Evolutionary conservation across 2,329 filamentous ascomycete species (phyloP).

Genomic region (Trichoderma asperellum): DNA sequence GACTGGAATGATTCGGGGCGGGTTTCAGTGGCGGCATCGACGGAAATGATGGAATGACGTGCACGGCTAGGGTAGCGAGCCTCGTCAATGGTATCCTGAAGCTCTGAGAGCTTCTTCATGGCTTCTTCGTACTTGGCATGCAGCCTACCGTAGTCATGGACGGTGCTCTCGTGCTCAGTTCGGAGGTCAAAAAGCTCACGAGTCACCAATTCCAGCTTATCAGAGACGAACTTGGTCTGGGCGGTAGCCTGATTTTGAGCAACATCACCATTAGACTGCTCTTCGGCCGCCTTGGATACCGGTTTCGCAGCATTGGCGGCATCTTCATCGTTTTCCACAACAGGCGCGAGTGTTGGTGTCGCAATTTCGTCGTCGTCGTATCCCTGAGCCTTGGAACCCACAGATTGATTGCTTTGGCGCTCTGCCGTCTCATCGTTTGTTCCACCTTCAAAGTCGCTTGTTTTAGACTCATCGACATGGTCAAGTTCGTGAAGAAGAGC

Average conservation of each 20-base stretch:
- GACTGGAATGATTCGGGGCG: constrained; percentile 85
- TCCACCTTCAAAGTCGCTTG: constrained; percentile 38
- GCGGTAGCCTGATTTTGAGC: constrained; percentile 63
- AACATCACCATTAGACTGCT: not conserved
- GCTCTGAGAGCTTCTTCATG: constrained; percentile 76
- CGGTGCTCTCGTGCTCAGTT: constrained; percentile 83
- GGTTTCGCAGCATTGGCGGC: not conserved
- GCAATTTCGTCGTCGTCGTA: constrained; percentile 45
- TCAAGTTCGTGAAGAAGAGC: constrained; percentile 91
- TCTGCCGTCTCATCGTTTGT: constrained; percentile 50
- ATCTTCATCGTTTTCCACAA: constrained; percentile 38
- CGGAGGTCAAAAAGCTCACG: constrained; percentile 90
- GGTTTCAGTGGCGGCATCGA: constrained; percentile 53
- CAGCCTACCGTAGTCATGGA: constrained; percentile 80
- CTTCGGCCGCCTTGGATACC: not conserved
- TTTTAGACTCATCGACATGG: constrained; percentile 65
- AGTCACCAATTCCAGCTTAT: constrained; percentile 89
- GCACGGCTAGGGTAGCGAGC: constrained; percentile 63
- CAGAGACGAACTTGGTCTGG: constrained; percentile 82
- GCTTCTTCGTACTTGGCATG: constrained; percentile 91
- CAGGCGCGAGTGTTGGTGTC: constrained; percentile 39
- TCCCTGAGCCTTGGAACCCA: constrained; percentile 59
- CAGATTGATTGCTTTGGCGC: constrained; percentile 57
- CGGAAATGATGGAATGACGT: constrained; percentile 61
- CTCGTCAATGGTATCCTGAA: constrained; percentile 86